Evolutionary conservation across 208 protist species (phyloP), one percentile per base, ranked within the genome.

Genomic region (Leishmania aethiopica): DNA sequence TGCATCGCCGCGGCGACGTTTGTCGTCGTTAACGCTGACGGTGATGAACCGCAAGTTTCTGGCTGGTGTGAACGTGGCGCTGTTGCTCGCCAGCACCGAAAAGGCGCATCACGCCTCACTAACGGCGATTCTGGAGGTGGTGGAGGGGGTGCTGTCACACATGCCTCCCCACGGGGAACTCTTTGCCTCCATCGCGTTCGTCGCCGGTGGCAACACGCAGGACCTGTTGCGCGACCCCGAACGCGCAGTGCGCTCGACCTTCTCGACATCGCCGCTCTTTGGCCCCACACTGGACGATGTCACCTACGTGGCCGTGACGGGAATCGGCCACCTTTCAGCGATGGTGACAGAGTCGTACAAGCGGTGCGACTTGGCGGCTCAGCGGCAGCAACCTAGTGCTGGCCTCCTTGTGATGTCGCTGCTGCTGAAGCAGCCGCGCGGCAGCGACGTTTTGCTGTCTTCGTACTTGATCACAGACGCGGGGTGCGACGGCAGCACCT

Each of bases 381-480:
- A 62, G n/a, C 66, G n/a, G 25, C 77, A 84, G 22, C 59, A 86
- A 25, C 45, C n/a, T 51, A 57, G n/a, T 37, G 32, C 37, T 32
- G 89, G 89, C 6, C 73, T 94, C 51, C 57, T 96, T 32, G 89
- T 92, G 25, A 75, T 89, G 17, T 91, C 88, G 28, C 78, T 96
- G 17, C 62, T 94, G 45, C 83, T 94, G 42, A 93, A 90, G 76
- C 92, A 94, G 67, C 66, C 81, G 37, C 85, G 82, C 59, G 81
- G 88, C 55, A 74, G 82, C 75, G 90, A 94, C 73, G 83, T 94
- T 13, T 75, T 93, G 19, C 76, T 94, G 32, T 96, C 92, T 13
- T 96, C 92, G 7, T 84, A 92, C 71, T 75, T 94, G 17, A 83
- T 96, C 40, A 90, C 84, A 5, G 84, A 93, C 66, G 88, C 80